phyloP scores from a whole-genome alignment of 2,329 filamentous ascomycete genomes.

The Phyllosticta citribraziliensis region DNA sequence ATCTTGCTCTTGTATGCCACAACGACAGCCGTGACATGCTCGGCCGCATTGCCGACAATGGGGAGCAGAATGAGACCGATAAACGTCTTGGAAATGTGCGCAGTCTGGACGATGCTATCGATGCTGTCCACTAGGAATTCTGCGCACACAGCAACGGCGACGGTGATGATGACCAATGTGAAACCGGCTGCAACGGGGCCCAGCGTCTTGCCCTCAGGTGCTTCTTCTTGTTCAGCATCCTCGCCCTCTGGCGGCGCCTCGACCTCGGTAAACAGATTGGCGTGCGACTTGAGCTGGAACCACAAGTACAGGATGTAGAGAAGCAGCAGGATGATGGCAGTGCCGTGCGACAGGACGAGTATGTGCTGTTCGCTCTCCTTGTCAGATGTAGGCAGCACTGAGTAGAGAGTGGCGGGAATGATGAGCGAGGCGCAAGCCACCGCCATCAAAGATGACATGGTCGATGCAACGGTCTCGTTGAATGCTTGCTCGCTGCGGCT shows the following conservation, averaged over 20 bases:
- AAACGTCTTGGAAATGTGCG: slow-evolving; percentile 46
- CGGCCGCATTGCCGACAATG: slow-evolving; percentile 48
- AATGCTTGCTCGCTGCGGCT: slow-evolving; percentile 43
- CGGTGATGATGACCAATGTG: slow-evolving; percentile 38
- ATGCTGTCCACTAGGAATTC: slow-evolving; percentile 47
- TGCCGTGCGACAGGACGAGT: slow-evolving; percentile 42
- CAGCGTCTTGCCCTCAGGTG: slow-evolving; percentile 32
- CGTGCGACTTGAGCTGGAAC: slow-evolving; percentile 45
- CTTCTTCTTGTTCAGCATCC: slow-evolving; percentile 19
- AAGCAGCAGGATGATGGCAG: slow-evolving; percentile 43
- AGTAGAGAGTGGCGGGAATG: slow-evolving; percentile 44
- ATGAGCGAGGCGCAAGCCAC: slow-evolving; percentile 45
- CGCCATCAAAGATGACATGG: slow-evolving; percentile 55
- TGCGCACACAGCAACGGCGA: slow-evolving; percentile 42
- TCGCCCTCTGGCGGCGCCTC: slow-evolving; percentile 17
- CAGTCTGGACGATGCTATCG: slow-evolving; percentile 42
- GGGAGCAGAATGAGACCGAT: slow-evolving; percentile 48
- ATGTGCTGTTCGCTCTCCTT: slow-evolving; percentile 34
- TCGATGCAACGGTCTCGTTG: slow-evolving; percentile 67
- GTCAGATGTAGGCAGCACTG: slow-evolving; percentile 32
- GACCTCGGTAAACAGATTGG: slow-evolving; percentile 37
- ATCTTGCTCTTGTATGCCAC: slow-evolving; percentile 49
- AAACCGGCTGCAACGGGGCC: slow-evolving; percentile 36
- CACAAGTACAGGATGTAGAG: slow-evolving; percentile 46
- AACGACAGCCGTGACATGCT: slow-evolving; percentile 46